Conservation (phyloP, 805 yeast species). For the Candida maris region DNA sequence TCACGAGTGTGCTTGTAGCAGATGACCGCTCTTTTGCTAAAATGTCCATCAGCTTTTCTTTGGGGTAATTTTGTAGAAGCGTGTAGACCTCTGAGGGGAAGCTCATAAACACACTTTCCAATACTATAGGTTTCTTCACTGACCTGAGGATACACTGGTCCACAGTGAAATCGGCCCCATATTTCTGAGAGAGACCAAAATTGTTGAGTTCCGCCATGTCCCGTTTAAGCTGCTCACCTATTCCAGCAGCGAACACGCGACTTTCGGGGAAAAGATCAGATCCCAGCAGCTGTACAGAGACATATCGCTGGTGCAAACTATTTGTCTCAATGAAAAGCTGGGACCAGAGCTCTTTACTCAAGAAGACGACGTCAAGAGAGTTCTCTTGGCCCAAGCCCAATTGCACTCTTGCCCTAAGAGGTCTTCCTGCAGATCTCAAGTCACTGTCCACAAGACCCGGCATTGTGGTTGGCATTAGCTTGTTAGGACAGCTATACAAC, state of each 20-base stretch:
- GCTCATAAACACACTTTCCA: slow-evolving; percentile 38
- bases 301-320: slow-evolving; percentile 9
- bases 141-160: slow-evolving; percentile 37
- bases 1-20: slow-evolving; percentile 19
- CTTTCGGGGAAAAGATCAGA: slow-evolving; percentile 23
- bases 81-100: slow-evolving; percentile 48
- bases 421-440: not conserved
- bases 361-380: slow-evolving; percentile 18
- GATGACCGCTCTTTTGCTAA: slow-evolving; percentile 35
- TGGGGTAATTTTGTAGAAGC: slow-evolving; percentile 35
- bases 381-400: slow-evolving; percentile 18
- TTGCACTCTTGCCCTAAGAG: slow-evolving; percentile 15
- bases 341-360: slow-evolving; percentile 14
- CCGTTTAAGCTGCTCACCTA: slow-evolving; percentile 22
- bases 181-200: slow-evolving; percentile 32
- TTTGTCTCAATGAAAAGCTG: slow-evolving; percentile 11
- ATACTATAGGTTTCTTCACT: slow-evolving; percentile 25
- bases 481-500: too few species aligned
- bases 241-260: slow-evolving; percentile 35
- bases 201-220: slow-evolving; percentile 39
- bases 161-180: slow-evolving; percentile 41
- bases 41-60: slow-evolving; percentile 29
- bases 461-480: slow-evolving; percentile 7
- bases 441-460: slow-evolving; percentile 14
- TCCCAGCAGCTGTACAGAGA: slow-evolving; percentile 23